A percentile compares a stretch with the other conserved stretches of the same genome.
Conservation (phyloP, 2,329 filamentous ascomycete species). For the Epichloe glyceriae region DNA sequence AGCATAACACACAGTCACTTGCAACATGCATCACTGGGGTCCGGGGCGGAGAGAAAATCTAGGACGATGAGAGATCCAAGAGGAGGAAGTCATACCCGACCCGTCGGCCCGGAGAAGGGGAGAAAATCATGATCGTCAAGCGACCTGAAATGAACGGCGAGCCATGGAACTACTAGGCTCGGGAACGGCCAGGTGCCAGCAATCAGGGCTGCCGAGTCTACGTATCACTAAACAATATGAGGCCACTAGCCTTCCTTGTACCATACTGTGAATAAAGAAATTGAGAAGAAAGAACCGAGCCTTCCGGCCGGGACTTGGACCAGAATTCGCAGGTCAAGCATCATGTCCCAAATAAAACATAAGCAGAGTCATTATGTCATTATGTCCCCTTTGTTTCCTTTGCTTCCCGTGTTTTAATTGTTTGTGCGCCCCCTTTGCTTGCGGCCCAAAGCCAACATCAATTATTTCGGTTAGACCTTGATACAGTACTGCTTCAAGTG, state of each 20-base stretch:
- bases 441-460: too few species aligned
- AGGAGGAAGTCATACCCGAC: background rate
- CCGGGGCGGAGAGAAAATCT: background rate
- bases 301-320: background rate
- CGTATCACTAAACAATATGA: constrained; percentile 1
- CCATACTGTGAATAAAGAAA: background rate
- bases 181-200: background rate
- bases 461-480: constrained; percentile 32
- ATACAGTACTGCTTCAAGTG: constrained; percentile 70
- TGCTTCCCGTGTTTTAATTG: background rate
- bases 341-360: background rate
- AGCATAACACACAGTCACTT: background rate
- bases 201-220: background rate
- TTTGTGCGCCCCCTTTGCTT: background rate
- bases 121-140: background rate
- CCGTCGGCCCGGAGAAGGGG: background rate
- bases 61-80: background rate
- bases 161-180: background rate
- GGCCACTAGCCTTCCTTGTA: constrained; percentile 1
- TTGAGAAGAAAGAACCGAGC: background rate
- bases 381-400: background rate
- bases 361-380: background rate
- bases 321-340: background rate
- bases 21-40: background rate
- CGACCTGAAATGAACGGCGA: constrained; percentile 1